Evolutionary conservation across 2,329 filamentous ascomycete species (phyloP).

Genomic region (Aureobasidium mangrovei): DNA sequence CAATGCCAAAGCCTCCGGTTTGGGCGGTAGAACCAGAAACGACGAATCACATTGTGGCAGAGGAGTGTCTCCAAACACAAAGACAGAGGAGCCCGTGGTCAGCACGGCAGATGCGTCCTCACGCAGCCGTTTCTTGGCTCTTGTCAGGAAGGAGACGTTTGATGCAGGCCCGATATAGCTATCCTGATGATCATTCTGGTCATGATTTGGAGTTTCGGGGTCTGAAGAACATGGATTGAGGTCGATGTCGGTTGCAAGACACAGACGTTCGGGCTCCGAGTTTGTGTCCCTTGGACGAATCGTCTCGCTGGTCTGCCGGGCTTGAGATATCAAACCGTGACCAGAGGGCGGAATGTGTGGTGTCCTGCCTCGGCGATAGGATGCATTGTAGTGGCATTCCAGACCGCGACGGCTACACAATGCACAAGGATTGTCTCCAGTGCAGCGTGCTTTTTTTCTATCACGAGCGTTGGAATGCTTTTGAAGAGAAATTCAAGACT

Average conservation of each 20-base stretch:
- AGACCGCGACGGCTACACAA: not conserved
- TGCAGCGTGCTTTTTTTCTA: conserved; percentile 8
- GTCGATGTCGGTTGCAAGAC: too few species aligned
- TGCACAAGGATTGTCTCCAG: not conserved
- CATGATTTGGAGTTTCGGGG: not conserved
- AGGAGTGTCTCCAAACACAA: conserved; percentile 8
- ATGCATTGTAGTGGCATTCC: not conserved
- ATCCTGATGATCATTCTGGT: not conserved
- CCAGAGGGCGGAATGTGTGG: not conserved
- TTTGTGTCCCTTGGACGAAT: too few species aligned
- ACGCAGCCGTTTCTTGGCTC: conserved; percentile 1
- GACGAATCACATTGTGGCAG: conserved; percentile 4
- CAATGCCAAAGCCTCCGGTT: not conserved
- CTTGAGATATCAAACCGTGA: not conserved
- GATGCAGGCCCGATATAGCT: conserved; percentile 7
- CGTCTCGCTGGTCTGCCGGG: not conserved
- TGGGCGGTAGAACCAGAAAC: conserved; percentile 1
- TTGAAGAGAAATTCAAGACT: not conserved
- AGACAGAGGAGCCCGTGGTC: not conserved
- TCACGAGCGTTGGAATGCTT: not conserved
- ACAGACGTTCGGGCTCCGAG: too few species aligned
- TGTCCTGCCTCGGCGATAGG: conserved; percentile 4
- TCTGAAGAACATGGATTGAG: not conserved
- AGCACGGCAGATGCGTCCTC: not conserved
- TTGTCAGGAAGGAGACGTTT: not conserved